These are phyloP conservation scores for Sclerotinia borealis DNA, from an alignment of 2,329 filamentous ascomycete species.

Conservation along the genomic window DNA sequence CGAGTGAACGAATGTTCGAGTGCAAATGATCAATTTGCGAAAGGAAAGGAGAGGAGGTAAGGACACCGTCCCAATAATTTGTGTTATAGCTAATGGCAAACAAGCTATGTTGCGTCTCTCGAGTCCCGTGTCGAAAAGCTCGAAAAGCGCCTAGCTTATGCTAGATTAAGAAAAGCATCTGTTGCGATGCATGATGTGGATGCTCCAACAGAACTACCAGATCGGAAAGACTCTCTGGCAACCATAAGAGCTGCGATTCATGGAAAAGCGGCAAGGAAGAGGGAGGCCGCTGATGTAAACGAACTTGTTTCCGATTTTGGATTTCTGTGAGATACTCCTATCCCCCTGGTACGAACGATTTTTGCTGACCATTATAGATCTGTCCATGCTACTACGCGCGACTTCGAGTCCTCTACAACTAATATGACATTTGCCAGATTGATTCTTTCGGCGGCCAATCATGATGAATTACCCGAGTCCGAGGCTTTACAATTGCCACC, in stretches of 20 bases:
- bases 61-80: conserved; percentile 15
- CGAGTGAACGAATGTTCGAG: conserved; percentile 84
- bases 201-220: conserved; percentile 38
- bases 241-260: conserved; percentile 57
- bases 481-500: conserved; percentile 61
- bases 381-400: conserved; percentile 88
- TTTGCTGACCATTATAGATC: conserved; percentile 48
- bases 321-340: conserved; percentile 57
- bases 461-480: conserved; percentile 62
- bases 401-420: conserved; percentile 82
- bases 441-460: conserved; percentile 74
- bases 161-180: conserved; percentile 64
- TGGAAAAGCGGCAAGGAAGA: conserved; percentile 55
- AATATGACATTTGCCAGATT: conserved; percentile 91
- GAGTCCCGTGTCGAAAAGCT: conserved; percentile 86
- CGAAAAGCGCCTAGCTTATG: conserved; percentile 68
- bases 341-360: not conserved
- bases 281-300: conserved; percentile 82
- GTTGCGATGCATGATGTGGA: conserved; percentile 60
- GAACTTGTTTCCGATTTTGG: conserved; percentile 91
- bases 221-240: conserved; percentile 59
- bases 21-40: conserved; percentile 90
- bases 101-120: conserved; percentile 86
- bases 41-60: conserved; percentile 86
- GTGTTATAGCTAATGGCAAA: conserved; percentile 17